Conservation (phyloP, 768 basidiomycete species). For the Podaxis sp. region DNA sequence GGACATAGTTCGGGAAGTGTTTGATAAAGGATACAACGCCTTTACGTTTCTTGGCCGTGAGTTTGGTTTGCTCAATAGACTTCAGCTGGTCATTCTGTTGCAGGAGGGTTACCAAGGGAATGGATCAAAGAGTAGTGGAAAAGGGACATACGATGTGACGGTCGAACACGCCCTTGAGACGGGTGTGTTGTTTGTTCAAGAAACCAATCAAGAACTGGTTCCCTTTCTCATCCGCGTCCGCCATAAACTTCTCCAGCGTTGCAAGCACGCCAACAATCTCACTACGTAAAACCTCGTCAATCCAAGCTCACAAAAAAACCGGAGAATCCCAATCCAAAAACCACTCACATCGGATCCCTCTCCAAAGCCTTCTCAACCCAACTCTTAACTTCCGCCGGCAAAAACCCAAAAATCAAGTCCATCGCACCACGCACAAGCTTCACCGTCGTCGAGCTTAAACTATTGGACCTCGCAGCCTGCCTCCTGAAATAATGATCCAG, state of each 20-base stretch:
- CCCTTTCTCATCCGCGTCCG: constrained; percentile 77
- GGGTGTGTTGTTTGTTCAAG: constrained; percentile 80
- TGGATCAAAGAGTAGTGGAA: background rate
- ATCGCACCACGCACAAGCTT: constrained; percentile 87
- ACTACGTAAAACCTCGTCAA: constrained; percentile 38
- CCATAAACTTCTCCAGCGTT: constrained; percentile 72
- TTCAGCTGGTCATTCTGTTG: constrained; percentile 82
- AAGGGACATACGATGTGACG: constrained; percentile 60
- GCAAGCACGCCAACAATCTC: constrained; percentile 84
- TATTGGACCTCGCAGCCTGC: constrained; percentile 76
- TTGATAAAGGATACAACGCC: constrained; percentile 92
- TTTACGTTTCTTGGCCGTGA: constrained; percentile 89
- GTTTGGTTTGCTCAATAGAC: constrained; percentile 85
- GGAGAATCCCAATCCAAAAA: background rate
- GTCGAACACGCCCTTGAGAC: constrained; percentile 75
- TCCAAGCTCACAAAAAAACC: background rate
- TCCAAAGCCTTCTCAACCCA: constrained; percentile 83
- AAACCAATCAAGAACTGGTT: constrained; percentile 71
- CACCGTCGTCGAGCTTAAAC: constrained; percentile 64
- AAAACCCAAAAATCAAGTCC: constrained; percentile 95
- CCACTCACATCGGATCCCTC: constrained; percentile 70
- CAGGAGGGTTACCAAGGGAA: constrained; percentile 6
- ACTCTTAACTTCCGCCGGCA: constrained; percentile 75
- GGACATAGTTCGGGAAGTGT: constrained; percentile 87
- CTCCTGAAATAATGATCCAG: constrained; percentile 93